These are phyloP conservation scores for Aspergillus leporis DNA, from an alignment of 495 filamentous ascomycete genomes.

Conservation along the genomic window DNA sequence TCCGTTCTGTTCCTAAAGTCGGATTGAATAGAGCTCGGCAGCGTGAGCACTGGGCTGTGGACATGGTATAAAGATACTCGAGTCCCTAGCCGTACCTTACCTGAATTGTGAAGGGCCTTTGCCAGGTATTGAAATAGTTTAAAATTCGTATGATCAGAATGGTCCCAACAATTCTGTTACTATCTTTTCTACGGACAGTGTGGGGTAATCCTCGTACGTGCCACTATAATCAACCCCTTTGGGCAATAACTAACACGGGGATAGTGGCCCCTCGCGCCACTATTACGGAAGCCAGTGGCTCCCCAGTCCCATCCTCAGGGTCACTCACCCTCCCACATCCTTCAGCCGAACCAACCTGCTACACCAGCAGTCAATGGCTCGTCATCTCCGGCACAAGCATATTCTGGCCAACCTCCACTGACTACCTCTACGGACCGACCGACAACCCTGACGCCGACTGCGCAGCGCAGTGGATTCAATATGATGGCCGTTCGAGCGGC, in stretches of 20 bases:
- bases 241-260: neutral
- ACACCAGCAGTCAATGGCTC: constrained; percentile 29
- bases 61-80: too few relatives aligned
- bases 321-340: neutral
- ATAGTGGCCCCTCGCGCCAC: neutral
- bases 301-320: neutral
- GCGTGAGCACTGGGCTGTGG: neutral
- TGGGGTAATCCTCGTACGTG: neutral
- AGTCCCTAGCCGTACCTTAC: too few relatives aligned
- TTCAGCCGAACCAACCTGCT: constrained; percentile 1
- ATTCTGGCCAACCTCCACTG: constrained; percentile 33
- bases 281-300: neutral
- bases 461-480: constrained; percentile 28
- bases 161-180: neutral
- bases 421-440: constrained; percentile 31
- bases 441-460: constrained; percentile 22
- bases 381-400: constrained; percentile 23
- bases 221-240: neutral
- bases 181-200: neutral
- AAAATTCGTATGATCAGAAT: neutral
- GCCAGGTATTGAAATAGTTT: too few relatives aligned
- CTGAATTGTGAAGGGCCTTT: too few relatives aligned
- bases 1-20: neutral
- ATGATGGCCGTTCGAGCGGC: constrained; percentile 12
- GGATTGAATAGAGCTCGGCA: neutral